phyloP scores from a whole-genome alignment of 148 eudicot genomes.

The Spergularia marina region DNA sequence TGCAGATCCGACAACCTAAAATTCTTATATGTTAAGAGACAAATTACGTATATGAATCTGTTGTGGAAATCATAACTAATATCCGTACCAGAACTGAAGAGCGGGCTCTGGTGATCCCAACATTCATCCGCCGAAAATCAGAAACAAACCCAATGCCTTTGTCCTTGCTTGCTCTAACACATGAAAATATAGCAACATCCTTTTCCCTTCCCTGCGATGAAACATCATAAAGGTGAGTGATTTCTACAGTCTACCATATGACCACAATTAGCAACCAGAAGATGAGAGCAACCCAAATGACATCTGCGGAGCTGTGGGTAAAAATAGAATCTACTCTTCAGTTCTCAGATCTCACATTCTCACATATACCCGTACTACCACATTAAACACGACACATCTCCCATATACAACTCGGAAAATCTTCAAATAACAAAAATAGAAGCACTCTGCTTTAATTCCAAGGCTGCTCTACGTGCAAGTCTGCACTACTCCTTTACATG shows the following conservation, averaged over 20 bases:
- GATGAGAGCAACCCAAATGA: neutral
- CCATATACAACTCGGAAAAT: neutral
- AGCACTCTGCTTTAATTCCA: neutral
- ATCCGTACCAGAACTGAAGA: conserved; percentile 77
- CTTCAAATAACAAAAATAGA: neutral
- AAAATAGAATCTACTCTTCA: neutral
- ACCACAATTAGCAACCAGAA: neutral
- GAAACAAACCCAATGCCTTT: conserved; percentile 74
- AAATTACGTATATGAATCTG: neutral
- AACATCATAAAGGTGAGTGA: conserved; percentile 12
- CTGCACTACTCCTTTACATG: too few species aligned
- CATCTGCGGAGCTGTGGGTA: neutral
- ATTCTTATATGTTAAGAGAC: conserved; percentile 14
- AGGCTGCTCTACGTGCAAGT: too few species aligned
- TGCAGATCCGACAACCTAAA: conserved; percentile 89
- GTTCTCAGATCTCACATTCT: neutral
- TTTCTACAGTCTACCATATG: neutral
- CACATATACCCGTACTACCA: neutral
- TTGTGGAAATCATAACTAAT: neutral
- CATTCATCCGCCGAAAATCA: conserved; percentile 94
- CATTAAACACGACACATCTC: neutral
- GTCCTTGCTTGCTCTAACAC: conserved; percentile 85
- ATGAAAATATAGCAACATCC: conserved; percentile 93
- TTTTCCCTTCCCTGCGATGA: conserved; percentile 83
- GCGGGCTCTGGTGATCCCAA: conserved; percentile 95